A percentile compares a stretch with the other conserved stretches of the same genome.
These are phyloP conservation scores for Rhododendron simsii DNA, from an alignment of 148 eudicot species.

Conservation along the genomic window DNA sequence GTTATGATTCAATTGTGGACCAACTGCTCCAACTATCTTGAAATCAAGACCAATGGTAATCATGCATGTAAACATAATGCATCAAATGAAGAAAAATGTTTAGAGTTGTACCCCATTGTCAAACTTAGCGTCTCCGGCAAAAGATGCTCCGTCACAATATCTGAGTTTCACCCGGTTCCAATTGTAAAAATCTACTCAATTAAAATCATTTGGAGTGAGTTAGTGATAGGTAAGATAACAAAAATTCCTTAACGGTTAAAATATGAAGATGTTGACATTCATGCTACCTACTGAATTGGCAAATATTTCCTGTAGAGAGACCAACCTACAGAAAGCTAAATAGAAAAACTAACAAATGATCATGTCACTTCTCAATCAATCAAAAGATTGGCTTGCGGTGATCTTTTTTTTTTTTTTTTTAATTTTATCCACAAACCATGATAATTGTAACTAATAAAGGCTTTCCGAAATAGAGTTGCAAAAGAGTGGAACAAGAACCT, in stretches of 20 bases:
- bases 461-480: background rate
- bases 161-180: slow-evolving; percentile 97
- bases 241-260: too few relatives aligned
- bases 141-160: slow-evolving; percentile 98
- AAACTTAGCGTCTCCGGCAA: slow-evolving; percentile 69
- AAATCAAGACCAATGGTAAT: background rate
- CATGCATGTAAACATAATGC: background rate
- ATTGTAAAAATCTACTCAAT: slow-evolving; percentile 77
- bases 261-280: background rate
- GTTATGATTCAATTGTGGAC: background rate
- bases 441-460: background rate
- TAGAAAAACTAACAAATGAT: background rate
- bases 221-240: background rate
- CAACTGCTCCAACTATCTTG: background rate
- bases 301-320: background rate
- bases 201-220: background rate
- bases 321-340: too few relatives aligned
- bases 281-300: background rate
- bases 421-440: background rate
- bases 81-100: background rate
- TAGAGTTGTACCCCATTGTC: slow-evolving; percentile 61
- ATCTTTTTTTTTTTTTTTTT: background rate
- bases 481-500: background rate
- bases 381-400: background rate
- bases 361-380: background rate